Evolutionary conservation across 1,139 yeast species (phyloP).

Genomic region (Debaryomyces sp.): DNA sequence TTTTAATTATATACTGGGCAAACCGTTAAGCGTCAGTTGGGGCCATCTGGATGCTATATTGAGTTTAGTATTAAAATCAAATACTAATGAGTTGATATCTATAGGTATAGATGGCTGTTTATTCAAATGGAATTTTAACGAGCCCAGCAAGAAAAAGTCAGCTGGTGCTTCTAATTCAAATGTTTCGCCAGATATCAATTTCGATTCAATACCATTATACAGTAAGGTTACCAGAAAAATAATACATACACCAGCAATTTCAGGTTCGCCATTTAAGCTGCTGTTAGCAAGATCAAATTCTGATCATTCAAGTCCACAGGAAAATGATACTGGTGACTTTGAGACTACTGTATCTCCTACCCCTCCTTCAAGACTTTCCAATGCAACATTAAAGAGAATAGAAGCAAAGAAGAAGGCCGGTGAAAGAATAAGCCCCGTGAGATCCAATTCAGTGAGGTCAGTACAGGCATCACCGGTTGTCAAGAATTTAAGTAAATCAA

Average conservation of each 20-base stretch:
- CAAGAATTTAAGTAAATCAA: neutral
- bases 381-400: slow-evolving; percentile 36
- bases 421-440: neutral
- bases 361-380: slow-evolving; percentile 24
- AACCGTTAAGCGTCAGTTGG: slow-evolving; percentile 54
- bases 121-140: slow-evolving; percentile 45
- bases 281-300: neutral
- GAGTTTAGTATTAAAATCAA: slow-evolving; percentile 33
- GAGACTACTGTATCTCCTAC: slow-evolving; percentile 15
- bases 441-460: neutral
- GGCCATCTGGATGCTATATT: slow-evolving; percentile 66
- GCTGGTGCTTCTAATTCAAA: slow-evolving; percentile 4
- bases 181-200: slow-evolving; percentile 4
- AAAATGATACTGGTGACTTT: slow-evolving; percentile 3
- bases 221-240: slow-evolving; percentile 40
- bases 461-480: neutral
- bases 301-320: slow-evolving; percentile 6
- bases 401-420: slow-evolving; percentile 23
- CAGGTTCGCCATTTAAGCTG: slow-evolving; percentile 14
- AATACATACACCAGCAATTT: slow-evolving; percentile 23
- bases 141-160: slow-evolving; percentile 14
- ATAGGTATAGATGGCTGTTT: slow-evolving; percentile 56
- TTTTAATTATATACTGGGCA: slow-evolving; percentile 49
- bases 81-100: slow-evolving; percentile 34
- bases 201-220: slow-evolving; percentile 19